Percentiles rank a stretch among this genome's conserved stretches.
phyloP scores from a whole-genome alignment of 1,284 basidiomycete species.

The Malassezia yamatoensis region DNA sequence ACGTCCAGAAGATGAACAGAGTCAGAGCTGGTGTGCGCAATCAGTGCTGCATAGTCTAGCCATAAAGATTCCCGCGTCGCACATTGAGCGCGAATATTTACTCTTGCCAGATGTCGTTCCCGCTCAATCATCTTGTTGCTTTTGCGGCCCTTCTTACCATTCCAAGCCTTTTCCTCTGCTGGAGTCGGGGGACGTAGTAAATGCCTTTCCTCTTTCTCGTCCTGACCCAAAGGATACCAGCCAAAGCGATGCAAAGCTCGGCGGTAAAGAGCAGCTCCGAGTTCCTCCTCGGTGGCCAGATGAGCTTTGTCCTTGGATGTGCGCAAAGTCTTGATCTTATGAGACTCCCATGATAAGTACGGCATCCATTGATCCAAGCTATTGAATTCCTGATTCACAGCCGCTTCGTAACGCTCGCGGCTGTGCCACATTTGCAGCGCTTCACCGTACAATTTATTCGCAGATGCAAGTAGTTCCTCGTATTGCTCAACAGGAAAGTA shows the following conservation, averaged over 20 bases:
- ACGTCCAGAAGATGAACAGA: slow-evolving; percentile 23
- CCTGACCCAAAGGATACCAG: neutral
- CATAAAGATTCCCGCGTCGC: slow-evolving; percentile 28
- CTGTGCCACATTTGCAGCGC: slow-evolving; percentile 14
- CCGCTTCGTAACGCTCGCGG: slow-evolving; percentile 27
- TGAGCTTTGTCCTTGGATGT: slow-evolving; percentile 22
- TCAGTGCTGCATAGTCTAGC: slow-evolving; percentile 27
- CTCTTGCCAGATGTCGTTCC: slow-evolving; percentile 17
- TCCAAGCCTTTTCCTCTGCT: slow-evolving; percentile 7
- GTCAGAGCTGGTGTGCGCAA: slow-evolving; percentile 15
- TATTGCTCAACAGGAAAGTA: slow-evolving; percentile 30
- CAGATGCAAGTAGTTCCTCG: slow-evolving; percentile 30
- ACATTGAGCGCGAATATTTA: slow-evolving; percentile 15
- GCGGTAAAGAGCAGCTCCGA: slow-evolving; percentile 6
- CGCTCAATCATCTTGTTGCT: slow-evolving; percentile 15
- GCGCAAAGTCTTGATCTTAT: slow-evolving; percentile 15
- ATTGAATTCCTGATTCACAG: slow-evolving; percentile 8
- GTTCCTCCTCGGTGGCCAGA: slow-evolving; percentile 12
- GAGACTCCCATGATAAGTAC: slow-evolving; percentile 25
- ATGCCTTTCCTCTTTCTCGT: slow-evolving; percentile 17
- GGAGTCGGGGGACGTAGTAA: slow-evolving; percentile 15
- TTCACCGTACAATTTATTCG: slow-evolving; percentile 23
- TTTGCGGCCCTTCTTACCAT: slow-evolving; percentile 1
- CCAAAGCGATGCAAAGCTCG: slow-evolving; percentile 12
- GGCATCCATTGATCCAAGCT: slow-evolving; percentile 17